phyloP scores from a whole-genome alignment of 805 yeast species.

The Candida jianshihensis region DNA sequence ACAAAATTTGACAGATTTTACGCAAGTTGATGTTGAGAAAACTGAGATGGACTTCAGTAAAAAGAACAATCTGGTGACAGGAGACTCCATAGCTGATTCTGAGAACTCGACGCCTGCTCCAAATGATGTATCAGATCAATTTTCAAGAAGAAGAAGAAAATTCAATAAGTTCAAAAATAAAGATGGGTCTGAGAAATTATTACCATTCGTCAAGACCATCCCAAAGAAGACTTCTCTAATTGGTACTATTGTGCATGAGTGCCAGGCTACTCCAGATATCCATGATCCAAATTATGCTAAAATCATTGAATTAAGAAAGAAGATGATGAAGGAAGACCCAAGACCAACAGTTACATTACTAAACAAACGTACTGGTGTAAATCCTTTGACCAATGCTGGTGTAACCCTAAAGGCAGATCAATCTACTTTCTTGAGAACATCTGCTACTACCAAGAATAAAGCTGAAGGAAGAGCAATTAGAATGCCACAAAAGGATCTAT shows the following conservation, averaged over 20 bases:
- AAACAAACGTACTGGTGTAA: slow-evolving; percentile 76
- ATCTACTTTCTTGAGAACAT: slow-evolving; percentile 56
- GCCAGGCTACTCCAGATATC: slow-evolving; percentile 77
- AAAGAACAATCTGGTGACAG: slow-evolving; percentile 5
- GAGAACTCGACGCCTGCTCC: neutral
- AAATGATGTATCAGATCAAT: slow-evolving; percentile 3
- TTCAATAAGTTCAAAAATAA: slow-evolving; percentile 31
- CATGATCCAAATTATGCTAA: slow-evolving; percentile 63
- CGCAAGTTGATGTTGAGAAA: slow-evolving; percentile 26
- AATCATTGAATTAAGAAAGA: slow-evolving; percentile 51
- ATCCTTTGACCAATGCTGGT: slow-evolving; percentile 74
- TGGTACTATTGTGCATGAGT: slow-evolving; percentile 90
- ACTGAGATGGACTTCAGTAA: slow-evolving; percentile 22
- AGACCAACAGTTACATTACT: slow-evolving; percentile 61
- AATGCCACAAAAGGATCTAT: slow-evolving; percentile 86
- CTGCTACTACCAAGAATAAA: slow-evolving; percentile 36
- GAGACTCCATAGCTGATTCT: neutral
- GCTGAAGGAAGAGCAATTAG: slow-evolving; percentile 84
- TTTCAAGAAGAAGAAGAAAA: slow-evolving; percentile 23
- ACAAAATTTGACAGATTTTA: slow-evolving; percentile 60
- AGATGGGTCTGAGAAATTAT: slow-evolving; percentile 36
- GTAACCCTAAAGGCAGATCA: slow-evolving; percentile 71
- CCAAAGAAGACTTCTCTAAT: slow-evolving; percentile 80
- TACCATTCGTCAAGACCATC: slow-evolving; percentile 82
- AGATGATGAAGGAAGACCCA: slow-evolving; percentile 39